Conservation (phyloP, 306 rosid species). For the Pterocarpus santalinus region DNA sequence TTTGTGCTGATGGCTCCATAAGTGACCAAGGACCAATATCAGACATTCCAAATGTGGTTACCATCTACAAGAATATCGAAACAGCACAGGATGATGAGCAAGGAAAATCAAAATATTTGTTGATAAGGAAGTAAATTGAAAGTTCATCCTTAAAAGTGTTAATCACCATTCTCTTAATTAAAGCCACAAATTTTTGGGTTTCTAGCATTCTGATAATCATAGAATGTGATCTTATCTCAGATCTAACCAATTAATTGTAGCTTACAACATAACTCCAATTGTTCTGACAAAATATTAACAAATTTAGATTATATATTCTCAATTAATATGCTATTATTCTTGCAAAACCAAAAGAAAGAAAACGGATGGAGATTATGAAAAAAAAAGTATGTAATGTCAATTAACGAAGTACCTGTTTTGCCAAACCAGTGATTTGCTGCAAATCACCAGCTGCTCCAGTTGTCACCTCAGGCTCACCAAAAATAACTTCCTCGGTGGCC, state of each 20-base stretch:
- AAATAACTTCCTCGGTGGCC: slow-evolving; percentile 98
- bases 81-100: slow-evolving; percentile 13
- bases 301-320: slow-evolving; percentile 10
- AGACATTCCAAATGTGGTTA: slow-evolving; percentile 94
- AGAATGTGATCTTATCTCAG: not conserved
- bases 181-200: slow-evolving; percentile 30
- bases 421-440: slow-evolving; percentile 96
- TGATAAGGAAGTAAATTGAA: not conserved
- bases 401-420: slow-evolving; percentile 77
- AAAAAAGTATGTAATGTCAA: not conserved
- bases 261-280: slow-evolving; percentile 12
- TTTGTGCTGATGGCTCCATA: slow-evolving; percentile 80
- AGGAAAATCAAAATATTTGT: slow-evolving; percentile 9
- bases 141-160: slow-evolving; percentile 47
- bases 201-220: slow-evolving; percentile 36
- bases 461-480: slow-evolving; percentile 98
- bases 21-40: slow-evolving; percentile 98
- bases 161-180: slow-evolving; percentile 20
- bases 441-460: slow-evolving; percentile 99
- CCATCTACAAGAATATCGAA: slow-evolving; percentile 80
- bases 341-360: not conserved
- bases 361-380: not conserved
- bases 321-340: not conserved
- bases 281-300: slow-evolving; percentile 18
- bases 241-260: slow-evolving; percentile 39